Percentiles rank a stretch among this genome's conserved stretches.
These are phyloP conservation scores for Epichloe uncinata DNA, from an alignment of 2,329 filamentous ascomycete species.

Conservation along the genomic window DNA sequence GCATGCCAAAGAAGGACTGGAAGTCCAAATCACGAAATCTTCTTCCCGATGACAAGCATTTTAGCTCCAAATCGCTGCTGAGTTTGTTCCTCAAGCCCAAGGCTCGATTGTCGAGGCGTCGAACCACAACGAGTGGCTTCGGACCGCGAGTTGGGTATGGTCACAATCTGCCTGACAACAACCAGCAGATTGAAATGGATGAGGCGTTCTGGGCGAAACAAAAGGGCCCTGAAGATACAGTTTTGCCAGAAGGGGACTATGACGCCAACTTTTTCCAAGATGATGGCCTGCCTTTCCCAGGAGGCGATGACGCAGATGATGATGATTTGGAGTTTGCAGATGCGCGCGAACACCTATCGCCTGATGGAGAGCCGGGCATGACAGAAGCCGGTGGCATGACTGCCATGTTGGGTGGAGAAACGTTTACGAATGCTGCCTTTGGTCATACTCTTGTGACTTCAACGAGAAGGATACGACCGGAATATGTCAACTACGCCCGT, in stretches of 20 bases:
- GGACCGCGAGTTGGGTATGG: slow-evolving; percentile 31
- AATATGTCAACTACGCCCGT: slow-evolving; percentile 58
- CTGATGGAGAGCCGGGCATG: slow-evolving; percentile 37
- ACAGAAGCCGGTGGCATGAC: slow-evolving; percentile 36
- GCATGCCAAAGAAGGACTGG: slow-evolving; percentile 86
- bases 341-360: slow-evolving; percentile 66
- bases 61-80: slow-evolving; percentile 83
- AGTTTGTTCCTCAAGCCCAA: slow-evolving; percentile 91
- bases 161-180: slow-evolving; percentile 30
- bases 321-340: slow-evolving; percentile 67
- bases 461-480: slow-evolving; percentile 47
- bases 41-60: slow-evolving; percentile 94
- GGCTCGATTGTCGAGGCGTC: slow-evolving; percentile 62
- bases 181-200: slow-evolving; percentile 68
- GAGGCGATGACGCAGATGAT: slow-evolving; percentile 46
- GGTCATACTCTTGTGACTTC: slow-evolving; percentile 56
- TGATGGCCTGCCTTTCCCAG: slow-evolving; percentile 57
- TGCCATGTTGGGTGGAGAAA: slow-evolving; percentile 37
- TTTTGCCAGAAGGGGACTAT: slow-evolving; percentile 61
- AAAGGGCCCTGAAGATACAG: slow-evolving; percentile 49
- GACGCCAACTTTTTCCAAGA: slow-evolving; percentile 98
- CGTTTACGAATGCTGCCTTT: slow-evolving; percentile 37
- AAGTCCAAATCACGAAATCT: slow-evolving; percentile 87
- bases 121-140: slow-evolving; percentile 30
- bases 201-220: slow-evolving; percentile 88